Evolutionary conservation across 2,329 filamentous ascomycete species (phyloP).

Genomic region (Paecilomyces sp.): DNA sequence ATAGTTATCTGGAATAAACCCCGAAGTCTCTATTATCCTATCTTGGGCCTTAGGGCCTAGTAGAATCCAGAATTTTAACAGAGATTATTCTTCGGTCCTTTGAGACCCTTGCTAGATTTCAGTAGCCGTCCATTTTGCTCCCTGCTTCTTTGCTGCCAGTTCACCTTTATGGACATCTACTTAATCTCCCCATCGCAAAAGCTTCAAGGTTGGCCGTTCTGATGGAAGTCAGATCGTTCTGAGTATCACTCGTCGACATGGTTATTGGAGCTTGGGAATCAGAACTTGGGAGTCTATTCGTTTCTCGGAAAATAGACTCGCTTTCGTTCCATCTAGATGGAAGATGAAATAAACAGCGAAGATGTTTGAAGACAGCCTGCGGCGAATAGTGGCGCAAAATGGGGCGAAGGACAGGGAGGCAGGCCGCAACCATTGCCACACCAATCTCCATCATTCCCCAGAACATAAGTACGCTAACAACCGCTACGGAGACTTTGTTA

Average conservation of each 20-base stretch:
- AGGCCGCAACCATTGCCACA: conserved; percentile 7
- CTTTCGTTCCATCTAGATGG: neutral
- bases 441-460: conserved; percentile 3
- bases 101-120: neutral
- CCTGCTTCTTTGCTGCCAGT: neutral
- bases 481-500: neutral
- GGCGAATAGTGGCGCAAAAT: neutral
- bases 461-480: conserved; percentile 5
- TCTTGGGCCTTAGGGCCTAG: too few relatives aligned
- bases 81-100: neutral
- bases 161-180: neutral
- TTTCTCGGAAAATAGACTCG: neutral
- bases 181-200: neutral
- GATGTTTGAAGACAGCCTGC: neutral
- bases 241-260: neutral
- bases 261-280: neutral
- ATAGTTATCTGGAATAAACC: too few relatives aligned
- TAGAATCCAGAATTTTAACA: too few relatives aligned
- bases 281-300: neutral
- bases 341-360: neutral
- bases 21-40: too few relatives aligned
- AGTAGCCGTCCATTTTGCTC: neutral
- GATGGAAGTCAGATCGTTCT: neutral
- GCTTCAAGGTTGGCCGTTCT: neutral
- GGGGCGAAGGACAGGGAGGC: conserved; percentile 1